These are phyloP conservation scores for Pueraria montana DNA, from an alignment of 306 rosid genomes.

Conservation along the genomic window DNA sequence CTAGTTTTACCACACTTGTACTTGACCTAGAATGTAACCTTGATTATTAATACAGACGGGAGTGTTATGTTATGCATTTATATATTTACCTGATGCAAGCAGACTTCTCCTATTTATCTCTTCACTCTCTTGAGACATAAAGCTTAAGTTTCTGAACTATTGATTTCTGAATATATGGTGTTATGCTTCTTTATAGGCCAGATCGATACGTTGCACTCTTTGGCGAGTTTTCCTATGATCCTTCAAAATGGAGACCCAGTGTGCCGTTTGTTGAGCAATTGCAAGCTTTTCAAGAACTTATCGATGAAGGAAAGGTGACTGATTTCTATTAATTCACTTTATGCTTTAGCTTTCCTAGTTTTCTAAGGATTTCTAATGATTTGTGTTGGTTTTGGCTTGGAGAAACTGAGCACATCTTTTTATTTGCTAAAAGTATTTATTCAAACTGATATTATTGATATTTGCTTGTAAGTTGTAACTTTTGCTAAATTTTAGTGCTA, in stretches of 20 bases:
- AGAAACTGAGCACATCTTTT: neutral
- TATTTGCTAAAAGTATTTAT: conserved; percentile 2
- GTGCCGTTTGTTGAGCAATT: conserved; percentile 92
- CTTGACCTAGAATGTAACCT: conserved; percentile 21
- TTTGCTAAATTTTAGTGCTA: conserved; percentile 21
- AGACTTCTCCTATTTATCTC: conserved; percentile 24
- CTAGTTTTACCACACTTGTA: neutral
- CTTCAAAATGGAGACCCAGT: conserved; percentile 90
- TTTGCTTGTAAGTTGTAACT: neutral
- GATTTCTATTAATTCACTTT: conserved; percentile 8
- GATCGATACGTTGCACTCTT: conserved; percentile 84
- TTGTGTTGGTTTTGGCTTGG: neutral
- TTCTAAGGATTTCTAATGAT: conserved; percentile 29
- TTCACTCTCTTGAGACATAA: conserved; percentile 12
- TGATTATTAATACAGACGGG: neutral
- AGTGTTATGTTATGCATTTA: neutral
- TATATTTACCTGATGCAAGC: conserved; percentile 20
- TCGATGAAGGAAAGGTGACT: conserved; percentile 92
- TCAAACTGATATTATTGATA: conserved; percentile 29
- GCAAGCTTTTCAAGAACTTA: conserved; percentile 88
- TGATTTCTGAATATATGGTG: conserved; percentile 24
- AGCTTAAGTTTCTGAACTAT: conserved; percentile 26
- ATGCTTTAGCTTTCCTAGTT: conserved; percentile 36
- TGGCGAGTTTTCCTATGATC: conserved; percentile 74
- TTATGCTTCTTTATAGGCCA: conserved; percentile 72